phyloP scores from a whole-genome alignment of 305 asterid species.

The Stenogyne calaminthoides region DNA sequence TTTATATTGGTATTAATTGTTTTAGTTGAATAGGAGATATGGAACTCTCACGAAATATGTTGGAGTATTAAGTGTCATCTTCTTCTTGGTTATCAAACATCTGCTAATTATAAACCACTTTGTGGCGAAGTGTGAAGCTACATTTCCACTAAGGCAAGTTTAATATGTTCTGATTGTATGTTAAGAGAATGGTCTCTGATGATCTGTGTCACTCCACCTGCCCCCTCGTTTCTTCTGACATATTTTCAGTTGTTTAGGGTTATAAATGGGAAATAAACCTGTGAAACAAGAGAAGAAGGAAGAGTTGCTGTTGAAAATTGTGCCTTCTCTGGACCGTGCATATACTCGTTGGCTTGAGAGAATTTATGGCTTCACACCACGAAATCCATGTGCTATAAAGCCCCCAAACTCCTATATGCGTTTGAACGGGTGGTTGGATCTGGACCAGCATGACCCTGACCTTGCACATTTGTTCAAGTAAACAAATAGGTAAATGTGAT shows the following conservation, averaged over 20 bases:
- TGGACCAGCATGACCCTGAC: slow-evolving; percentile 77
- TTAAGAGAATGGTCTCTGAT: background rate
- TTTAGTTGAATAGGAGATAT: background rate
- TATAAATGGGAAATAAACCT: slow-evolving; percentile 76
- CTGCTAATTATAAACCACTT: background rate
- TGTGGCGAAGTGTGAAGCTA: background rate
- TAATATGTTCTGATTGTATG: background rate
- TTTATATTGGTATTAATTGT: background rate
- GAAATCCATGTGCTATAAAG: slow-evolving; percentile 60
- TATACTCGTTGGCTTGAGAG: slow-evolving; percentile 72
- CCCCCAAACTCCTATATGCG: slow-evolving; percentile 93
- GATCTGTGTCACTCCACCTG: background rate
- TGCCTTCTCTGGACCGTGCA: slow-evolving; percentile 71
- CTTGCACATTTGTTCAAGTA: slow-evolving; percentile 68
- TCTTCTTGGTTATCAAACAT: background rate
- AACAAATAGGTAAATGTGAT: slow-evolving; percentile 31
- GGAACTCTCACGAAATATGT: slow-evolving; percentile 1
- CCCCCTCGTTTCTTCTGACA: background rate
- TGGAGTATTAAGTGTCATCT: background rate
- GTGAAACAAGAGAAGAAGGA: slow-evolving; percentile 58
- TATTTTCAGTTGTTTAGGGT: slow-evolving; percentile 27
- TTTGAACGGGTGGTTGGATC: slow-evolving; percentile 77
- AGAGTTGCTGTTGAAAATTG: slow-evolving; percentile 58
- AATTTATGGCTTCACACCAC: slow-evolving; percentile 71
- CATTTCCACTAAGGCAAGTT: background rate